Evolutionary conservation across 164 flowering plant genomes (phyloP).

Genomic region (Echeveria elegans): DNA sequence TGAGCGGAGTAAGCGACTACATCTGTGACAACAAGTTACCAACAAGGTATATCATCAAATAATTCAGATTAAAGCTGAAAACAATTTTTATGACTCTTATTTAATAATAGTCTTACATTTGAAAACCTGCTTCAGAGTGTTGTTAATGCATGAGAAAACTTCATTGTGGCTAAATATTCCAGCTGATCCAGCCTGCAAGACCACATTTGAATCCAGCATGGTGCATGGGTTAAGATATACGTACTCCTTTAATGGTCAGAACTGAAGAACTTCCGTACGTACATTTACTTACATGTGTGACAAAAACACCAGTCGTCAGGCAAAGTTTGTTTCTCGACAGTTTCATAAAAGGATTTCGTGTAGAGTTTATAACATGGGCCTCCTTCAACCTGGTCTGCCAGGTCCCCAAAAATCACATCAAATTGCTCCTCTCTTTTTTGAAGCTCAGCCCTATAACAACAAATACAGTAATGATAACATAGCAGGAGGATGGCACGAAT

Average conservation of each 20-base stretch:
- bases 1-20: conserved; percentile 91
- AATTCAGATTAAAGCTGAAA: not conserved
- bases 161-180: conserved; percentile 83
- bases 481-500: not conserved
- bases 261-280: no score
- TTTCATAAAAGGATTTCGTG: conserved; percentile 86
- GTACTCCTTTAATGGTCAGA: not conserved
- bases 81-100: not conserved
- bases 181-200: conserved; percentile 85
- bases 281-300: conserved; percentile 57
- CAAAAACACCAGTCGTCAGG: conserved; percentile 57
- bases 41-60: not conserved
- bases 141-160: conserved; percentile 88
- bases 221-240: not conserved
- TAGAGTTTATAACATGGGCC: conserved; percentile 96
- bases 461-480: not conserved
- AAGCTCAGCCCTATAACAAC: conserved; percentile 60
- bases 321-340: conserved; percentile 57
- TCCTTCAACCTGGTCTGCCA: conserved; percentile 92
- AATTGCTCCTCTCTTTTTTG: conserved; percentile 42
- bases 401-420: conserved; percentile 87
- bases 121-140: conserved; percentile 86
- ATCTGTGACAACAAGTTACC: conserved; percentile 44
- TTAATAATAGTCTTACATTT: conserved; percentile 38
- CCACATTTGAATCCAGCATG: not conserved